phyloP scores from a whole-genome alignment of 2,329 filamentous ascomycete genomes.

The Botryotinia globosa region DNA sequence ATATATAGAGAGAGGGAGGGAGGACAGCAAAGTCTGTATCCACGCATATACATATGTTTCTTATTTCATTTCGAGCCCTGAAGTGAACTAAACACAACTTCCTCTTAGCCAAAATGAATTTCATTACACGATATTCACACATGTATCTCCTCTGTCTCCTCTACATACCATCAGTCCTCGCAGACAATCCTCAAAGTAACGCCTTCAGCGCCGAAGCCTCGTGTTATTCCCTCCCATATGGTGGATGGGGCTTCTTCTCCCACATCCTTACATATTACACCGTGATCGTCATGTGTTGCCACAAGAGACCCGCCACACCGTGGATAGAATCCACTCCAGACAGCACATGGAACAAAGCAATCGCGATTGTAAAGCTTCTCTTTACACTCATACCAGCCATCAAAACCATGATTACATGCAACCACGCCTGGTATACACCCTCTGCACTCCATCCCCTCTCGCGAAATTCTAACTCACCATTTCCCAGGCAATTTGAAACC shows the following conservation, averaged over 20 bases:
- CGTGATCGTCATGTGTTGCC: background rate
- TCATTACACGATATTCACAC: background rate
- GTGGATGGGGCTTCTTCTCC: background rate
- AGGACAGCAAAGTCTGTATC: background rate
- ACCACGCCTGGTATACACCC: background rate
- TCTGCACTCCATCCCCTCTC: background rate
- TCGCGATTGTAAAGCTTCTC: background rate
- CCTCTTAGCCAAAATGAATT: background rate
- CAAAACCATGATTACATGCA: background rate
- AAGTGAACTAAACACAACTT: background rate
- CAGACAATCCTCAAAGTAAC: background rate
- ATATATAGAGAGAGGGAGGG: background rate
- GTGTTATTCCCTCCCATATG: background rate
- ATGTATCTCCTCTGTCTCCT: background rate
- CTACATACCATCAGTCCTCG: background rate
- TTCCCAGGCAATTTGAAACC: background rate
- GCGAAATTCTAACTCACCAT: background rate
- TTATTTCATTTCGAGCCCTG: background rate
- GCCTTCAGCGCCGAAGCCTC: background rate
- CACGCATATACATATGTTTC: background rate
- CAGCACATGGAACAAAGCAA: background rate
- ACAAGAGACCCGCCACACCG: background rate
- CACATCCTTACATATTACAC: background rate
- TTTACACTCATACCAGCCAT: background rate
- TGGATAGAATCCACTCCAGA: background rate